Evolutionary conservation across 768 basidiomycete genomes (phyloP).

Genomic region (Cyathus striatus): DNA sequence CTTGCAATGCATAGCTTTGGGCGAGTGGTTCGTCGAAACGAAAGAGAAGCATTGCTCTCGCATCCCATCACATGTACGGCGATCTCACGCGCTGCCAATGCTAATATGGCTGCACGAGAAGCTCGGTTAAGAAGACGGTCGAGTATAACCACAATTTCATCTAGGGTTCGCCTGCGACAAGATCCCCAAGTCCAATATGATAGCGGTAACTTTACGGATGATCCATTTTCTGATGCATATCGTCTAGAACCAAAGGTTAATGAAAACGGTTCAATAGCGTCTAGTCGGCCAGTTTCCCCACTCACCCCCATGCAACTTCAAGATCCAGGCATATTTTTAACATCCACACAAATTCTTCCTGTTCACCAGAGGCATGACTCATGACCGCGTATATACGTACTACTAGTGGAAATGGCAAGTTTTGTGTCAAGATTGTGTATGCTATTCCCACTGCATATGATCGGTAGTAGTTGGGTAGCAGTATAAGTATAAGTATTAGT

Average conservation of each 20-base stretch:
- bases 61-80: constrained; percentile 38
- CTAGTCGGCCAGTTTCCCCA: constrained; percentile 3
- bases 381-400: no score
- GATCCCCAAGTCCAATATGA: constrained; percentile 4
- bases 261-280: background rate
- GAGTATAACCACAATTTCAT: background rate
- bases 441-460: no score
- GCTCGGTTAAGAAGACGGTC: background rate
- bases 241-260: constrained; percentile 8
- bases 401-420: no score
- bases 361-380: no score
- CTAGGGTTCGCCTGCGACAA: background rate
- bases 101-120: constrained; percentile 9
- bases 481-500: no score
- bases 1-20: constrained; percentile 56
- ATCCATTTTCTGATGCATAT: constrained; percentile 29
- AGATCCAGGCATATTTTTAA: no score
- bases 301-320: constrained; percentile 2
- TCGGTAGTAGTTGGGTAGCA: no score
- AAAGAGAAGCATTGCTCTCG: constrained; percentile 49
- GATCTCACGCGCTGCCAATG: constrained; percentile 21
- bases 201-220: constrained; percentile 10
- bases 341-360: no score
- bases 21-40: constrained; percentile 56
- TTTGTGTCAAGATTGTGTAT: no score